Conservation (phyloP, 2,329 filamentous ascomycete species). For the Trichothecium roseum region DNA sequence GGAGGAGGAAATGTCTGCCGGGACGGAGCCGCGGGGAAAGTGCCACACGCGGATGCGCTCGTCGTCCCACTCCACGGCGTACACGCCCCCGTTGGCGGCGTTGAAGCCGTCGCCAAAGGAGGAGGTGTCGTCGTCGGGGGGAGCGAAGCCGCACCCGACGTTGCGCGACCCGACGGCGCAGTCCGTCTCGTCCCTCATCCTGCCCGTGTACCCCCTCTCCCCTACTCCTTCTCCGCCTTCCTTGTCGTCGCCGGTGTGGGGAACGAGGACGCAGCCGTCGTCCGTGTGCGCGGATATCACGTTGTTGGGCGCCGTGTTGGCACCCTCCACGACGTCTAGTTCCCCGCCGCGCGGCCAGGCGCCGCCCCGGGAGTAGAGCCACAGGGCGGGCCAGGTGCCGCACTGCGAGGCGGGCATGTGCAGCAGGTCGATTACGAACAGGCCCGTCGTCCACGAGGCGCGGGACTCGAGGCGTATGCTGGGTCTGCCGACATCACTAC, state of each 20-base stretch:
- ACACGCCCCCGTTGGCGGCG: slow-evolving; percentile 53
- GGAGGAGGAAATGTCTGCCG: slow-evolving; percentile 60
- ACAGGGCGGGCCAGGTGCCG: slow-evolving; percentile 65
- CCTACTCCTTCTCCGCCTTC: slow-evolving; percentile 1
- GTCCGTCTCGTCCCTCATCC: slow-evolving; percentile 16
- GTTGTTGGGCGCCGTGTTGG: slow-evolving; percentile 50
- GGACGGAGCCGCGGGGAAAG: slow-evolving; percentile 57
- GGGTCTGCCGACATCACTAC: slow-evolving; percentile 29
- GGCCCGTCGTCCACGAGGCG: slow-evolving; percentile 50
- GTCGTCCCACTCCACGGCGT: slow-evolving; percentile 61
- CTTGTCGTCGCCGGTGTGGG: slow-evolving; percentile 3
- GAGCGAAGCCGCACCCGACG: slow-evolving; percentile 33
- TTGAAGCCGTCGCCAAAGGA: slow-evolving; percentile 59
- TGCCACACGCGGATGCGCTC: slow-evolving; percentile 65
- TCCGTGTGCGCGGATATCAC: slow-evolving; percentile 52
- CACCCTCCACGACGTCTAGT: slow-evolving; percentile 62
- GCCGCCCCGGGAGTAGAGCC: slow-evolving; percentile 23
- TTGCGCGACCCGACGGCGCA: slow-evolving; percentile 26
- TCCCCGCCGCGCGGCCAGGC: slow-evolving; percentile 56
- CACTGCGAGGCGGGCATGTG: slow-evolving; percentile 66
- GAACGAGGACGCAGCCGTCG: slow-evolving; percentile 18
- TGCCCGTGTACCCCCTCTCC: slow-evolving; percentile 14
- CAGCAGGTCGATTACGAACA: slow-evolving; percentile 61
- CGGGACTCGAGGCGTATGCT: slow-evolving; percentile 60
- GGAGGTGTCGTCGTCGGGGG: slow-evolving; percentile 27